Evolutionary conservation across 2,329 filamentous ascomycete species (phyloP), one percentile per base, ranked within the genome.

Genomic region (Thielaviopsis cerberus): DNA sequence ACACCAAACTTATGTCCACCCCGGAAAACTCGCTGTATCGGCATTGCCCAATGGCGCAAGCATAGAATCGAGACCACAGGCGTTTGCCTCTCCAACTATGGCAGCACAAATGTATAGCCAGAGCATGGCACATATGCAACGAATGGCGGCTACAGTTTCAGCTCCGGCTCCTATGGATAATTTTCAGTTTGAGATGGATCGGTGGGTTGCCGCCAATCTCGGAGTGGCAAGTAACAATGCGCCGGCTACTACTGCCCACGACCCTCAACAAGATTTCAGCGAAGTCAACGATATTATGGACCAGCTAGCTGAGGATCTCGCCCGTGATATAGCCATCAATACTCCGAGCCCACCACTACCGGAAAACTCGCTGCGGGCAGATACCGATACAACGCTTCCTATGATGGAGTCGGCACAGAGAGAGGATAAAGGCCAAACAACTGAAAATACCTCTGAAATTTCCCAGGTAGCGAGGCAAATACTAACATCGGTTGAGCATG

Each of bases 251-350:
- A 20, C 27, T 6, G n/a, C 17, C 45, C 34, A 50, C 4, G 30
- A 53, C 11, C 25, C 30, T 7, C 41, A 61, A 20, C 27, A 50
- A 41, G 54, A 66, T 48, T 72, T 73, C 66, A 64, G 67, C 24
- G 65, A 72, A 30, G 70, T 73, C 2, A 70, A 73, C 54, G 70
- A 70, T 22, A 68, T 69, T 57, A 73, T 74, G 69, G 71, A 73
- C 37, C 67, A 71, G 57, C 68, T 74, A 62, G 72, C 72, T 5
- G 66, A 65, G 13, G 70, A 74, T 57, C 64, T 73, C 8, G 70
- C 59, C 13, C 54, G 45, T 6, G 59, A 59, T 11, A 51, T 59
- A 10, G 26, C 25, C 13, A 59, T 61, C 30, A 41, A 57, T 20
- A 30, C 27, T 10, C 13, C 30, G 1, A 24, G 54, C 20, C 13